Base-by-base conservation (phyloP, 2,329 filamentous ascomycete species). In the Aspergillus puulaauensis region DNA sequence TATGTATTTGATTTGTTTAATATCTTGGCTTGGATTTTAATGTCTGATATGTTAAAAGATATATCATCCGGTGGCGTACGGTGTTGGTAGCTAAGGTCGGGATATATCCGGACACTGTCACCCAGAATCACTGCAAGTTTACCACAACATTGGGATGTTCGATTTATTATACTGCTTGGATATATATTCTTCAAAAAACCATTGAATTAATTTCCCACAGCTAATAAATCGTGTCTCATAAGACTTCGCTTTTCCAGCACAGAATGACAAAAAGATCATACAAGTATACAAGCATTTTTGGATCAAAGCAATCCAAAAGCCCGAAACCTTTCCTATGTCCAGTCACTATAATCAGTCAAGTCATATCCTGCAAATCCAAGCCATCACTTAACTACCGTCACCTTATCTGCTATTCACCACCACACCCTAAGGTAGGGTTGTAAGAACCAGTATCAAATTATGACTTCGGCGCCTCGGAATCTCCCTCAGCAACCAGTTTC, bases 401-500 rank as follows among this genome's bases (percentile, higher is more conserved):
- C 9, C 23, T 9, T 6, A 27, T 23, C 21, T 7, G 24, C 12
- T 15, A 27, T 27, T 27, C 14, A 17, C 9, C 27, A 8, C 3
- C 9, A 31, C 27, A 31, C 27, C 27, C 27, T 11, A 31, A 31
- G 27, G 27, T 9, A 11, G 8, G 27, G 27, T 1, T 9, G 27
- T 11, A 31, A 11, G 27, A 2, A 31, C 27, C 15, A 15, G 7
- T 17, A 15, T 33, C 12, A 21, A 7, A 48, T 43, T 24, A 64
- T 15, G 67, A 64, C 51, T 68, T 66, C 4, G 70, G 67, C 44
- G 73, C 75, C 49, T 76, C 74, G 3, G 70, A 69, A 61, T 85
- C 79, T 12, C 83, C 82, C 60, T 85, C 85, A 48, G 86, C 80
- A 54, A 97, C 90, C 69, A 99, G 76, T 77, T 86, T 89, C 19